Evolutionary conservation across 169 alveolate genomes (phyloP).

Genomic region (Babesia gibsoni): DNA sequence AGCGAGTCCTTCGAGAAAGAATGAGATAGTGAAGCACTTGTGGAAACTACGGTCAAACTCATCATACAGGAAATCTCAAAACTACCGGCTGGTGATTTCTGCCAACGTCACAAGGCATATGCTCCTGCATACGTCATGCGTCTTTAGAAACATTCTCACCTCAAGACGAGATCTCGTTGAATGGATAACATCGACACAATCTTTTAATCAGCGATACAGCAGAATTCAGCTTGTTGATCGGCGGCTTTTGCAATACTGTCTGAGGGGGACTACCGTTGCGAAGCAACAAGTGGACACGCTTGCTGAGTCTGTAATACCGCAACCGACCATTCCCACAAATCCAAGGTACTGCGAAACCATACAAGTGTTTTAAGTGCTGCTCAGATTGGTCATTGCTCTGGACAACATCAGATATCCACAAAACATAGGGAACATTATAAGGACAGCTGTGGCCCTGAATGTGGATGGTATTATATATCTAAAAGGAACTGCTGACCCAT

Average conservation of each 20-base stretch:
- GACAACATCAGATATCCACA: slow-evolving; percentile 73
- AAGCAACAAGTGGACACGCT: slow-evolving; percentile 12
- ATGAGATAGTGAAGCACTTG: slow-evolving; percentile 50
- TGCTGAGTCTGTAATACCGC: slow-evolving; percentile 48
- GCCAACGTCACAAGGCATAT: slow-evolving; percentile 32
- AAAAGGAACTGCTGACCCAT: slow-evolving; percentile 73
- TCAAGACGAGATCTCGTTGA: slow-evolving; percentile 33
- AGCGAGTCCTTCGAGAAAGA: slow-evolving; percentile 39
- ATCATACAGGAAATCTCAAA: slow-evolving; percentile 25
- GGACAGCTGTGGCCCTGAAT: slow-evolving; percentile 66
- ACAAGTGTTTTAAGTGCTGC: not conserved
- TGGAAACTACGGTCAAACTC: slow-evolving; percentile 53
- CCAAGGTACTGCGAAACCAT: slow-evolving; percentile 24
- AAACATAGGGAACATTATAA: slow-evolving; percentile 68
- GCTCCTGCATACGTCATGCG: slow-evolving; percentile 30
- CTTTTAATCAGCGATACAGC: not conserved
- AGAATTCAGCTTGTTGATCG: slow-evolving; percentile 46
- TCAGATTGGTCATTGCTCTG: slow-evolving; percentile 65
- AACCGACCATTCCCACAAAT: not conserved
- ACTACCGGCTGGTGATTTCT: slow-evolving; percentile 29
- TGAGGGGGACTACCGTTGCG: slow-evolving; percentile 50
- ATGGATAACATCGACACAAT: not conserved
- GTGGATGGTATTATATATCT: slow-evolving; percentile 66
- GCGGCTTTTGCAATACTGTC: slow-evolving; percentile 25
- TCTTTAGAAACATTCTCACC: slow-evolving; percentile 32